Conservation (phyloP, 2,329 filamentous ascomycete genomes). For the Neurospora sp. region DNA sequence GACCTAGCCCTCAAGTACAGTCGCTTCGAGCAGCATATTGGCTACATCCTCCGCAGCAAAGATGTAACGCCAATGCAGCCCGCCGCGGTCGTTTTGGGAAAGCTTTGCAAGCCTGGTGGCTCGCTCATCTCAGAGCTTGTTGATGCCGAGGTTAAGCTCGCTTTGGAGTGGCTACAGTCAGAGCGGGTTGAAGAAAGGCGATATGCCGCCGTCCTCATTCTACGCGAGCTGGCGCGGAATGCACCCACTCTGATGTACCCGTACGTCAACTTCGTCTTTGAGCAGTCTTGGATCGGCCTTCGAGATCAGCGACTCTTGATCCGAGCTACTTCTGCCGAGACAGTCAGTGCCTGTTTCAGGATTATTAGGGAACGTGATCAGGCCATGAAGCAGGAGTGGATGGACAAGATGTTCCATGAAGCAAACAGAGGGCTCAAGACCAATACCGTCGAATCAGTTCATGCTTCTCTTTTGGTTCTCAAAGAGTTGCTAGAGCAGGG, state of each 20-base stretch:
- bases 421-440: constrained; percentile 69
- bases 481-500: constrained; percentile 90
- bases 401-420: constrained; percentile 84
- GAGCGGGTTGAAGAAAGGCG: constrained; percentile 88
- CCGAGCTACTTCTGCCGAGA: constrained; percentile 81
- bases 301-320: constrained; percentile 87
- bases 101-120: constrained; percentile 84
- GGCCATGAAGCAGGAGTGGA: constrained; percentile 77
- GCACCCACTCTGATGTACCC: constrained; percentile 93
- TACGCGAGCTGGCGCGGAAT: constrained; percentile 83
- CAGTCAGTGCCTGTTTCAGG: constrained; percentile 88
- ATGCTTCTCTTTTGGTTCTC: constrained; percentile 87
- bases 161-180: constrained; percentile 92
- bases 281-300: constrained; percentile 91
- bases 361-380: constrained; percentile 92
- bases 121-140: constrained; percentile 92
- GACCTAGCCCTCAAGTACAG: constrained; percentile 91
- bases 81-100: constrained; percentile 80
- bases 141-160: constrained; percentile 92
- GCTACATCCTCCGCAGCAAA: constrained; percentile 79
- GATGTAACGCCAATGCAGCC: constrained; percentile 86
- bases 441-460: constrained; percentile 76
- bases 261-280: constrained; percentile 90
- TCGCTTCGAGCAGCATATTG: constrained; percentile 83
- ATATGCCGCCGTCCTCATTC: constrained; percentile 84